These are phyloP conservation scores for Allium cepa DNA, from an alignment of 106 monocot genomes.

Conservation along the genomic window DNA sequence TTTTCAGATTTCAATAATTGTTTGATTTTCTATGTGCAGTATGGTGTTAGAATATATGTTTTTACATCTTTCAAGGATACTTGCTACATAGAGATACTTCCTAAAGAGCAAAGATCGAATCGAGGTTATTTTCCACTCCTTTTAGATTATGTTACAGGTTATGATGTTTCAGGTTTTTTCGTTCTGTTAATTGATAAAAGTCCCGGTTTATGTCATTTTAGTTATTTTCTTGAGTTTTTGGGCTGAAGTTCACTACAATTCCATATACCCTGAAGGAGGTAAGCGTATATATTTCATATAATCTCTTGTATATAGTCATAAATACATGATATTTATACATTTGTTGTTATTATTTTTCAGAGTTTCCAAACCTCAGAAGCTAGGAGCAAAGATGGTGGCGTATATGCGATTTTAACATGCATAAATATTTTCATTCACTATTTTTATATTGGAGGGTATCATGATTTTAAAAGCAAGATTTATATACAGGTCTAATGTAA, in stretches of 20 bases:
- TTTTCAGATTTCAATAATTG: too few species aligned
- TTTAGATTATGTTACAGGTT: too few species aligned
- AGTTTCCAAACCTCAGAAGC: slow-evolving; percentile 31
- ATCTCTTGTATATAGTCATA: background rate
- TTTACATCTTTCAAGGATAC: slow-evolving; percentile 38
- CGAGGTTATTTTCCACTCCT: slow-evolving; percentile 34
- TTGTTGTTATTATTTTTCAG: slow-evolving; percentile 12
- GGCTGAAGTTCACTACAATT: slow-evolving; percentile 80
- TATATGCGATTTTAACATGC: slow-evolving; percentile 19
- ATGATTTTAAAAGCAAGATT: too few species aligned
- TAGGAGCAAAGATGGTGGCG: slow-evolving; percentile 62
- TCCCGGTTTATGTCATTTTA: background rate
- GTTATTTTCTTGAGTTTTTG: slow-evolving; percentile 72
- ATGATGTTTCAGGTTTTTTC: too few species aligned
- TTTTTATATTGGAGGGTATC: too few species aligned
- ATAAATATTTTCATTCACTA: too few species aligned
- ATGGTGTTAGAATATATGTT: slow-evolving; percentile 57
- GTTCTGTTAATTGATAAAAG: too few species aligned
- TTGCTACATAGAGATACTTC: slow-evolving; percentile 40
- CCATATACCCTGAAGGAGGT: slow-evolving; percentile 71
- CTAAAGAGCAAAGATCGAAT: slow-evolving; percentile 64
- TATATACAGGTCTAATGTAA: too few species aligned
- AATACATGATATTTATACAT: background rate
- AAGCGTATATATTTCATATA: background rate
- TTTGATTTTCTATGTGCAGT: slow-evolving; percentile 32